Evolutionary conservation across 345 rosid species (phyloP).

Genomic region (Nasturtium officinale): DNA sequence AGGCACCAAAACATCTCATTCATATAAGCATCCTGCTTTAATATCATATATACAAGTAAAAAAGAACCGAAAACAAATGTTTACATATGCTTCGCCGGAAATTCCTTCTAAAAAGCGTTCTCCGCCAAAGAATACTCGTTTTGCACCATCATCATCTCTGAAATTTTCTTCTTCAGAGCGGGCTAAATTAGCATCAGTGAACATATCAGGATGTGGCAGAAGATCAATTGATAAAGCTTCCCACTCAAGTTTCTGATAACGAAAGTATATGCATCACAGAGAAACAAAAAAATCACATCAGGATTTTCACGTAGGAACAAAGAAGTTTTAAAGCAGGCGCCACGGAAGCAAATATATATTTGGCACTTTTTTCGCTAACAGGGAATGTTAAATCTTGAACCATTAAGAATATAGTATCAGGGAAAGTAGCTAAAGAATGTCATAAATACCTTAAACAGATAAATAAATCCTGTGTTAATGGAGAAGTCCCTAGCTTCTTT

Average conservation of each 20-base stretch:
- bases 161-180: conserved; percentile 61
- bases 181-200: conserved; percentile 83
- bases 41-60: conserved; percentile 16
- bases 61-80: conserved; percentile 28
- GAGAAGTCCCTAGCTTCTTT: conserved; percentile 97
- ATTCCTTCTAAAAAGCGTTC: conserved; percentile 97
- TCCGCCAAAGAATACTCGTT: conserved; percentile 98
- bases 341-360: not conserved
- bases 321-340: conserved; percentile 7
- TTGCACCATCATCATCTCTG: conserved; percentile 98
- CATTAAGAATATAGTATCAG: conserved; percentile 17
- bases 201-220: conserved; percentile 99
- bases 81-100: conserved; percentile 95
- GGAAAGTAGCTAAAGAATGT: conserved; percentile 9
- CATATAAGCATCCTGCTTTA: conserved; percentile 9
- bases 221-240: conserved; percentile 95
- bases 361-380: not conserved
- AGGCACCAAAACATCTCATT: conserved; percentile 11
- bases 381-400: conserved; percentile 18
- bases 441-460: conserved; percentile 81
- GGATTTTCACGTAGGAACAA: conserved; percentile 18
- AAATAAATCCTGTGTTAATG: conserved; percentile 70
- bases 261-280: conserved; percentile 46
- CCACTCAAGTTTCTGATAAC: conserved; percentile 95
- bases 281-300: conserved; percentile 25